phyloP scores from a whole-genome alignment of 345 rosid genomes.

The Rhodamnia rubescens region DNA sequence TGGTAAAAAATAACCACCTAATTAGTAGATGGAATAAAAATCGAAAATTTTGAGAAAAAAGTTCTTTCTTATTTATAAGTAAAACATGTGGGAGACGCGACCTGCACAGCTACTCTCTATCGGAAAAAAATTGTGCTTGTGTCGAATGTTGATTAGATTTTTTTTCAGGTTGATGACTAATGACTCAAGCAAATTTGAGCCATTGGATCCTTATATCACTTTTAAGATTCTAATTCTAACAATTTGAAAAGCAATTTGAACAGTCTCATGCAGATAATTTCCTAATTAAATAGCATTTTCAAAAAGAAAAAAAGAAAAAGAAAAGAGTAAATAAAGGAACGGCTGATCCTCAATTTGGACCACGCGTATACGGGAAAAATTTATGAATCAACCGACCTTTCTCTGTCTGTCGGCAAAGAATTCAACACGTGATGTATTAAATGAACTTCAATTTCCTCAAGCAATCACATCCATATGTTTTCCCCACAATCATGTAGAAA shows the following conservation, averaged over 20 bases:
- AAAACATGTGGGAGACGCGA: neutral
- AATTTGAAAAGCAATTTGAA: neutral
- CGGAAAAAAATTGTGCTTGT: neutral
- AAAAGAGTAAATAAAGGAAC: neutral
- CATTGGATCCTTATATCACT: neutral
- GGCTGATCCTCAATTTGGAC: no score
- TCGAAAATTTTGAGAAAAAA: neutral
- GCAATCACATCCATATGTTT: neutral
- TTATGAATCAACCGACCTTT: neutral
- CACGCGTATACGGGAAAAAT: no score
- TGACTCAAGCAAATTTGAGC: neutral
- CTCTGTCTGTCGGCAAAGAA: neutral
- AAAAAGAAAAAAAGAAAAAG: neutral
- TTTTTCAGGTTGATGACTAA: neutral
- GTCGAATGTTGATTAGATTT: neutral
- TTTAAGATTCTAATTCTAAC: neutral
- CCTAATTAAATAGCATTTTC: neutral
- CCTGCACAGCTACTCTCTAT: neutral
- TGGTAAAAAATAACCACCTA: neutral
- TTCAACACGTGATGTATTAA: neutral
- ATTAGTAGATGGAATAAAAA: neutral
- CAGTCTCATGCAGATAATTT: neutral
- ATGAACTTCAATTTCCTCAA: neutral
- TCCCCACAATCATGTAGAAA: neutral
- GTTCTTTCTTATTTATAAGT: neutral